Conservation (phyloP, 2,329 filamentous ascomycete genomes). For the Phyllosticta citrichinensis region DNA sequence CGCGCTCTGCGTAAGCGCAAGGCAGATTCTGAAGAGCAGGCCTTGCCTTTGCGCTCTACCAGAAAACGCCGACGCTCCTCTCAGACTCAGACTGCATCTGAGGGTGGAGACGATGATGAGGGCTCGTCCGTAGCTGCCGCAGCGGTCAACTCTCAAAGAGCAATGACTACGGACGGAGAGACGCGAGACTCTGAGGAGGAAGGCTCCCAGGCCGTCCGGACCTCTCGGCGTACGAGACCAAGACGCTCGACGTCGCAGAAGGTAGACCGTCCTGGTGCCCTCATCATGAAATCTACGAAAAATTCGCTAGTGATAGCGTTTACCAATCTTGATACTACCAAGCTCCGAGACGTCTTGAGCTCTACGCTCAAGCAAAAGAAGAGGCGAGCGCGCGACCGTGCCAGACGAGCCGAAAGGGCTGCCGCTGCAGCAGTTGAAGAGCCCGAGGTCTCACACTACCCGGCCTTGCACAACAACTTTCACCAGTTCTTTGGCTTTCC, state of each 20-base stretch:
- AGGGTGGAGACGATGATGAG: slow-evolving; percentile 15
- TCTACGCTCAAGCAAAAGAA: slow-evolving; percentile 41
- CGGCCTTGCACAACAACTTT: slow-evolving; percentile 54
- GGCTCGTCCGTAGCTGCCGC: slow-evolving; percentile 22
- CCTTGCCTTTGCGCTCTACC: slow-evolving; percentile 34
- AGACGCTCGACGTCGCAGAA: slow-evolving; percentile 41
- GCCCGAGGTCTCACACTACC: slow-evolving; percentile 42
- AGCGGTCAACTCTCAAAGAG: slow-evolving; percentile 18
- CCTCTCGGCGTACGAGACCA: slow-evolving; percentile 16
- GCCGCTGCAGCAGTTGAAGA: slow-evolving; percentile 22
- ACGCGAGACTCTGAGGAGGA: slow-evolving; percentile 15
- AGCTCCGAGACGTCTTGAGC: slow-evolving; percentile 6
- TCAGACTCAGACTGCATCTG: slow-evolving; percentile 13
- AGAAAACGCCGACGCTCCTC: slow-evolving; percentile 29
- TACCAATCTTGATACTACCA: slow-evolving; percentile 3
- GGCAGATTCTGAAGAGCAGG: slow-evolving; percentile 59
- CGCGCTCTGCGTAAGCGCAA: slow-evolving; percentile 76
- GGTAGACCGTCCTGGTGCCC: slow-evolving; percentile 6
- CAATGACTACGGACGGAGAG: slow-evolving; percentile 3
- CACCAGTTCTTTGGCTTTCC: slow-evolving; percentile 79
- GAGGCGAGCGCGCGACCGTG: slow-evolving; percentile 31
- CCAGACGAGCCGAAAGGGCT: slow-evolving; percentile 37
- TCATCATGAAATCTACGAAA: slow-evolving; percentile 6
- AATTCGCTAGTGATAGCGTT: slow-evolving; percentile 7
- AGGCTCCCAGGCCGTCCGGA: slow-evolving; percentile 14